phyloP scores from a whole-genome alignment of 2,329 filamentous ascomycete species.

The Periconia sp. region DNA sequence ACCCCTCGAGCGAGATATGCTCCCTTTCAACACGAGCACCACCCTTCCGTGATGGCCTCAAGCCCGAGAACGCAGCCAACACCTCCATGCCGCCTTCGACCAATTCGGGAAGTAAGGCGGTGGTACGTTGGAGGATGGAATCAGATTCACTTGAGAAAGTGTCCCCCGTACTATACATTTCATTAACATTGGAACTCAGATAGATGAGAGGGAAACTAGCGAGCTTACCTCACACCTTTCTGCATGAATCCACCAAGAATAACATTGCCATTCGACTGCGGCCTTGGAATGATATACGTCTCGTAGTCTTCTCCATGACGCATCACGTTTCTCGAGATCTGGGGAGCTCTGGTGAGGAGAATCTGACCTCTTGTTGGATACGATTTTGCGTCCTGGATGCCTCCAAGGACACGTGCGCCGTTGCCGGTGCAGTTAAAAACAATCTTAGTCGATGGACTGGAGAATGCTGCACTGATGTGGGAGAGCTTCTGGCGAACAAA shows the following conservation, averaged over 20 bases:
- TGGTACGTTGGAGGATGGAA: conserved; percentile 17
- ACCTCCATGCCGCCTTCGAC: conserved; percentile 15
- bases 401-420: conserved; percentile 11
- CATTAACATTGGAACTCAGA: no score
- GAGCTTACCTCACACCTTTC: conserved; percentile 15
- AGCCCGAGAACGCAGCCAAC: conserved; percentile 16
- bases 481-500: conserved; percentile 14
- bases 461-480: conserved; percentile 13
- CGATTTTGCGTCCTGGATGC: conserved; percentile 15
- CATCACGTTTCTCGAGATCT: conserved; percentile 18
- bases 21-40: conserved; percentile 19
- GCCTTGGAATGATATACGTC: conserved; percentile 22
- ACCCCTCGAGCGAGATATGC: not conserved
- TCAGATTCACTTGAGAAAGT: conserved; percentile 15
- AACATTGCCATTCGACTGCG: conserved; percentile 19
- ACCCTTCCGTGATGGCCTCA: conserved; percentile 16
- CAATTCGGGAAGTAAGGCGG: conserved; percentile 13
- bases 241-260: conserved; percentile 23
- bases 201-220: no score
- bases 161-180: conserved; percentile 12
- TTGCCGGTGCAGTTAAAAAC: conserved; percentile 24
- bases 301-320: conserved; percentile 22
- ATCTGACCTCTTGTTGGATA: conserved; percentile 21
- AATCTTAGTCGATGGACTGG: conserved; percentile 10
- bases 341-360: conserved; percentile 15